Evolutionary conservation across 352 stramenopile species (phyloP), one percentile per base, ranked within the genome.

Genomic region (Phytopythium delawarense): DNA sequence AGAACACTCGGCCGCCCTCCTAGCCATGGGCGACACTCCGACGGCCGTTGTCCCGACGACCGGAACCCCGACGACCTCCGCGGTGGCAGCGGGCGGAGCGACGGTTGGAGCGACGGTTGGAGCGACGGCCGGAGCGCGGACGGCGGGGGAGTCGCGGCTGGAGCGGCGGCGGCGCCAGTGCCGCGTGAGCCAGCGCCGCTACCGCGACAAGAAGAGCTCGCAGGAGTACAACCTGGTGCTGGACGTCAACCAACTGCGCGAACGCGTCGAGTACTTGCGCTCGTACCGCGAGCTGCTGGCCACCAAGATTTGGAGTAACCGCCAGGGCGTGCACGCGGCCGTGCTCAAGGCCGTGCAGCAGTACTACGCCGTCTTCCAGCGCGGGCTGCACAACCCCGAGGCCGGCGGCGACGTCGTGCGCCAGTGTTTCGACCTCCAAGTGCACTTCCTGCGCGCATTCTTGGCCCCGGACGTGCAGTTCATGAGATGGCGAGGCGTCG

Each of bases 141-240:
- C 32, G 21, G n/a, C 37, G 3, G 53, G 25, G 0, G 53, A 59
- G 53, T 35, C 71, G 32, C 72, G 76, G 12, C 67, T 81, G 28
- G 78, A 80, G 55, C 70, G 79, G 5, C 71, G 80, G 6, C 77
- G 80, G 54, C 76, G 81, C 49, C 82, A 92, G 66, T 90, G 80
- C 67, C 78, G 82, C 63, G 78, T 89, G 66, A 90, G 78, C 69
- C 82, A 92, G 62, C 76, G 80, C 2, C 74, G 79, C 46, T 90
- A 92, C 66, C 78, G 82, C 44, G 76, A 88, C 69, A 87, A 90
- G 69, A 83, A 87, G 59, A 69, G 75, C 53, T 89, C 81, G 49
- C 68, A 62, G 51, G 78, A 89, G 70, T 88, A 89, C 66, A 87
- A 87, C 45, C 68, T 92, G 46, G 72, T 78, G 25, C 71, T 88